Conservation (phyloP, 78 protist genomes). For the Bodo saltans region DNA sequence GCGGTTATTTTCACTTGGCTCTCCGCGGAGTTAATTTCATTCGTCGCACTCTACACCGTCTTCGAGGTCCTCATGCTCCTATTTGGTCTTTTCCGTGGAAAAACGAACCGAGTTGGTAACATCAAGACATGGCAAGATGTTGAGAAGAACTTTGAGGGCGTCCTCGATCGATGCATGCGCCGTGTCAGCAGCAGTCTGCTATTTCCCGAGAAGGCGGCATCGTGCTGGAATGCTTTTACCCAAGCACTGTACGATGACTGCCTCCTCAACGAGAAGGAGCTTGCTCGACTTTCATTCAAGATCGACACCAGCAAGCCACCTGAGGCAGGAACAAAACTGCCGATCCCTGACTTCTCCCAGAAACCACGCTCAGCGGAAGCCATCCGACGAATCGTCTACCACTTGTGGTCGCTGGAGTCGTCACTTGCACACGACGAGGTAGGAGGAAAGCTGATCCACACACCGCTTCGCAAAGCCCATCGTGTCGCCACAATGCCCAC, state of each 20-base stretch:
- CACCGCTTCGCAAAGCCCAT: background rate
- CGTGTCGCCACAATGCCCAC: slow-evolving; percentile 35
- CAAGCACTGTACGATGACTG: background rate
- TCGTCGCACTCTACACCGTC: slow-evolving; percentile 26
- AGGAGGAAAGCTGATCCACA: background rate
- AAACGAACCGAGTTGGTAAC: slow-evolving; percentile 16
- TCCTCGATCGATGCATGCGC: background rate
- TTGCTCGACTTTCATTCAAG: background rate
- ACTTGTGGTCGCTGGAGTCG: slow-evolving; percentile 7
- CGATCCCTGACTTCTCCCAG: background rate
- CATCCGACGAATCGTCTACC: background rate
- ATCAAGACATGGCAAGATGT: slow-evolving; percentile 27
- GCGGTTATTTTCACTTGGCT: slow-evolving; percentile 29
- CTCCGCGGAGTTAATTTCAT: background rate
- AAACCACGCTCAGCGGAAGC: slow-evolving; percentile 8
- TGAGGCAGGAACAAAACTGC: no score
- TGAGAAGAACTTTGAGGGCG: background rate
- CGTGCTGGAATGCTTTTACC: background rate
- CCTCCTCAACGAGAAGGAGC: background rate
- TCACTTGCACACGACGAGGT: background rate
- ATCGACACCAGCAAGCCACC: background rate
- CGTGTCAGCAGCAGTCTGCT: background rate
- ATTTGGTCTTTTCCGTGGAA: slow-evolving; percentile 4
- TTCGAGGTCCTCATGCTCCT: slow-evolving; percentile 14
- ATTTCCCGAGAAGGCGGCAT: background rate